These are phyloP conservation scores for Cutaneotrichosporon cyanovorans DNA, from an alignment of 1,284 basidiomycete species.

Conservation along the genomic window DNA sequence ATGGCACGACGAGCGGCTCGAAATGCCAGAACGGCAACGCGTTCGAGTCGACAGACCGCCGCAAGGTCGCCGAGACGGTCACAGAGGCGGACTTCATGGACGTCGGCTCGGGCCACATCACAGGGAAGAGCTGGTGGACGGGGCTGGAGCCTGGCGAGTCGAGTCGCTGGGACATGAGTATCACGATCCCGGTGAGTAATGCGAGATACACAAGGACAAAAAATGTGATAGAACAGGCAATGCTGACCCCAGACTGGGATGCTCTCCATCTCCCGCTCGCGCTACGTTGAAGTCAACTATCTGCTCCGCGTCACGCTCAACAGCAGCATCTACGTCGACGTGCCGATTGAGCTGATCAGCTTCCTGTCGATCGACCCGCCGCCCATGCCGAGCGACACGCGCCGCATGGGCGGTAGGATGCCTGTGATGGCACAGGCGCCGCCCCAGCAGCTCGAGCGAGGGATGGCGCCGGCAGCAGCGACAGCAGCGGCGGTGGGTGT, in stretches of 20 bases:
- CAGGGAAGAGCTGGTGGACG: slow-evolving; percentile 79
- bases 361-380: slow-evolving; percentile 46
- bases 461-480: not conserved
- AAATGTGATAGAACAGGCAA: not conserved
- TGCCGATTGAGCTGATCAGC: slow-evolving; percentile 43
- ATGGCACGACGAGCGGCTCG: slow-evolving; percentile 52
- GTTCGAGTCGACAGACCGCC: slow-evolving; percentile 50
- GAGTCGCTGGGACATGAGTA: slow-evolving; percentile 54
- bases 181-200: slow-evolving; percentile 60
- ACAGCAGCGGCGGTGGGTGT: not conserved
- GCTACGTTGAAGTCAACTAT: slow-evolving; percentile 74
- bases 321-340: slow-evolving; percentile 52
- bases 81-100: slow-evolving; percentile 55
- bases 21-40: slow-evolving; percentile 34
- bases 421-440: not conserved
- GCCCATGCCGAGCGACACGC: slow-evolving; percentile 32
- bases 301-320: slow-evolving; percentile 63
- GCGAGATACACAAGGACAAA: too few relatives aligned
- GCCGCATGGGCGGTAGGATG: slow-evolving; percentile 1
- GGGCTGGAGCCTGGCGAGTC: slow-evolving; percentile 62
- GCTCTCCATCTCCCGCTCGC: slow-evolving; percentile 64
- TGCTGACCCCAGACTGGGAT: slow-evolving; percentile 55
- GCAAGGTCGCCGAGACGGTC: slow-evolving; percentile 56
- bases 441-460: not conserved
- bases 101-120: slow-evolving; percentile 59